phyloP scores from a whole-genome alignment of 2,329 filamentous ascomycete genomes.

The Periconia sp. region DNA sequence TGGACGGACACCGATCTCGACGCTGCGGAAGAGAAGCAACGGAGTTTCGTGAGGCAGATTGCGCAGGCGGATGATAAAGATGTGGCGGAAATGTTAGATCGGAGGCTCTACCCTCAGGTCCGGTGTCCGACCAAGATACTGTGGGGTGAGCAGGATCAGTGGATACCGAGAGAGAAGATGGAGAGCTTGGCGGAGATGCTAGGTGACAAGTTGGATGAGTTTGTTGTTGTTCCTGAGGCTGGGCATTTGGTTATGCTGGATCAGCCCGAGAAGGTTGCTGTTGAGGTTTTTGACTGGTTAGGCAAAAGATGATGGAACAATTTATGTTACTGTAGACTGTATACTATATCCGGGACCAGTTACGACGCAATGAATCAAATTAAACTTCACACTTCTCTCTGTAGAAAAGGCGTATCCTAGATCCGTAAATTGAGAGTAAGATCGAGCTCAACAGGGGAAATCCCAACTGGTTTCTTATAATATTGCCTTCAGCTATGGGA shows the following conservation, averaged over 20 bases:
- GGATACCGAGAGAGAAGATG: slow-evolving; percentile 5
- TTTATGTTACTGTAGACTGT: too few relatives aligned
- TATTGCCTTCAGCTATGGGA: too few relatives aligned
- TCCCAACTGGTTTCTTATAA: too few relatives aligned
- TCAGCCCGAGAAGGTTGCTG: slow-evolving; percentile 5
- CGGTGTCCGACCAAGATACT: slow-evolving; percentile 1
- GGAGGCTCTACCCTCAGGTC: background rate
- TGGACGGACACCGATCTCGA: background rate
- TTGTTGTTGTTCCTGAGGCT: slow-evolving; percentile 3
- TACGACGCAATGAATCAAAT: too few relatives aligned
- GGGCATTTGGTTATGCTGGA: slow-evolving; percentile 5
- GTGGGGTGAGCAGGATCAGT: slow-evolving; percentile 3
- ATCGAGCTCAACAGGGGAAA: too few relatives aligned
- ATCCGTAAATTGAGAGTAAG: too few relatives aligned
- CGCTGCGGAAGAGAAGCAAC: background rate
- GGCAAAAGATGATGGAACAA: background rate
- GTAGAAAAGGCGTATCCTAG: too few relatives aligned
- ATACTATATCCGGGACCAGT: too few relatives aligned
- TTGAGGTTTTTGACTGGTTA: slow-evolving; percentile 2
- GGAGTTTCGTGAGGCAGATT: slow-evolving; percentile 4
- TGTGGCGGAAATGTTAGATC: slow-evolving; percentile 4
- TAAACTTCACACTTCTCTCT: too few relatives aligned
- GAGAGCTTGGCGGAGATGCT: slow-evolving; percentile 3
- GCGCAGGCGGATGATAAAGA: slow-evolving; percentile 5
- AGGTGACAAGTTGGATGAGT: background rate